These are phyloP conservation scores for Ophiostoma ulmi DNA, from an alignment of 2,329 filamentous ascomycete species.

Conservation along the genomic window DNA sequence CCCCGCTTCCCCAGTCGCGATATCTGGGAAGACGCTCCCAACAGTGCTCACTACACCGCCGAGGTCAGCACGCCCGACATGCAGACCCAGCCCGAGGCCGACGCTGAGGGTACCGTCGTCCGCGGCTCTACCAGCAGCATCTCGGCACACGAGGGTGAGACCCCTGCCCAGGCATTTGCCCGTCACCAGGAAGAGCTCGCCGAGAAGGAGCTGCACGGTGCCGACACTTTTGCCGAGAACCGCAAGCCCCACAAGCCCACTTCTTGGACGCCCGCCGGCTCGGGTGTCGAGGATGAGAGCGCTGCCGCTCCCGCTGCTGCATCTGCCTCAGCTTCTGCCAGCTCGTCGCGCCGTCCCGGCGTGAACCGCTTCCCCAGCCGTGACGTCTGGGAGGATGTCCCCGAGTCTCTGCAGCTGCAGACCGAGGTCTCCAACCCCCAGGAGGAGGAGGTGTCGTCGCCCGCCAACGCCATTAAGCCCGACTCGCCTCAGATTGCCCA, in stretches of 20 bases:
- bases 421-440: conserved; percentile 62
- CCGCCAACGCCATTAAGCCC: conserved; percentile 49
- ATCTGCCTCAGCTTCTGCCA: not conserved
- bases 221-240: conserved; percentile 26
- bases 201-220: conserved; percentile 39
- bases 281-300: not conserved
- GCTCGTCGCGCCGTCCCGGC: not conserved
- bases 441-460: conserved; percentile 44
- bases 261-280: not conserved
- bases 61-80: conserved; percentile 78
- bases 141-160: conserved; percentile 44
- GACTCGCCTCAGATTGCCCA: conserved; percentile 30
- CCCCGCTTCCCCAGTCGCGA: conserved; percentile 88
- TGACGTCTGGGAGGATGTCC: conserved; percentile 92
- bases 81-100: conserved; percentile 32
- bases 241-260: conserved; percentile 46
- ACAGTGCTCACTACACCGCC: conserved; percentile 70
- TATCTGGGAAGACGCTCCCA: conserved; percentile 93
- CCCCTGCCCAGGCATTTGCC: conserved; percentile 60
- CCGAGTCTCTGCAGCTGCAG: conserved; percentile 74
- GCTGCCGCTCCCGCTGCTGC: not conserved
- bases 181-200: conserved; percentile 61
- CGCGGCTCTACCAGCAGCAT: conserved; percentile 30
- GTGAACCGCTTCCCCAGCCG: conserved; percentile 71
- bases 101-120: conserved; percentile 31